Base-by-base conservation (phyloP, 2,329 filamentous ascomycete species). In the Plectosphaerella plurivora region DNA sequence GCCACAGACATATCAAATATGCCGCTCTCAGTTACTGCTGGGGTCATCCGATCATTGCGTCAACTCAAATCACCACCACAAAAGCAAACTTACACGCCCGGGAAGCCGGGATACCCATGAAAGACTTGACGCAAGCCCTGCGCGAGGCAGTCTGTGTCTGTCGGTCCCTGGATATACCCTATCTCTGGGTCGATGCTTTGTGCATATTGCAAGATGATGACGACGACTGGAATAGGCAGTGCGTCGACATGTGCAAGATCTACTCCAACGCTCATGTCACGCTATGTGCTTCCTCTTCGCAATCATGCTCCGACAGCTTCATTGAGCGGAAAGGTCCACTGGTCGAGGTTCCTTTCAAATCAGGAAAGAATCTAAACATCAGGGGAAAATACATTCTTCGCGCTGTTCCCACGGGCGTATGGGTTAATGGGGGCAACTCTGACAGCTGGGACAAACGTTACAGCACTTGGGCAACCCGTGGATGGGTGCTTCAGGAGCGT, bases 101-200 rank as follows among this genome's bases (percentile, higher is more conserved):
- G 3, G 22, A 28, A 15, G 16, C n/a, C 9, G 47, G 52, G 6
- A 49, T 47, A 18, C 25, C 20, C 11, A 12, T 39, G 4, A 37
- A 12, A 15, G 24, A 15, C 14, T 22, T 55, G 10, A 47, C 55
- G 12, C 20, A 36, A 25, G 58, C 53, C 4, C 28, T 60, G 44
- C 47, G 35, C 12, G 57, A 61, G 15, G 53, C 58, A 4, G 51
- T 60, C 5, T 5, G 16, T 33, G 16, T 57, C 7, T 53, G 51
- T 5, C 47, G 46, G 8, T 25, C 15, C n/a, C 45, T 60, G 36
- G 54, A 52, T 6, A 10, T 56, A 5, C 53, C 49, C 22, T 55
- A 58, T 24, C 52, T 61, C 2, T 61, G 59, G 59, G 47, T 61
- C 20, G 59, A 61, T 47, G 39, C 57, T 9, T 50, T 58, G 6